Base-by-base conservation (phyloP, 2,329 filamentous ascomycete species). In the Plenodomus tracheiphilus region DNA sequence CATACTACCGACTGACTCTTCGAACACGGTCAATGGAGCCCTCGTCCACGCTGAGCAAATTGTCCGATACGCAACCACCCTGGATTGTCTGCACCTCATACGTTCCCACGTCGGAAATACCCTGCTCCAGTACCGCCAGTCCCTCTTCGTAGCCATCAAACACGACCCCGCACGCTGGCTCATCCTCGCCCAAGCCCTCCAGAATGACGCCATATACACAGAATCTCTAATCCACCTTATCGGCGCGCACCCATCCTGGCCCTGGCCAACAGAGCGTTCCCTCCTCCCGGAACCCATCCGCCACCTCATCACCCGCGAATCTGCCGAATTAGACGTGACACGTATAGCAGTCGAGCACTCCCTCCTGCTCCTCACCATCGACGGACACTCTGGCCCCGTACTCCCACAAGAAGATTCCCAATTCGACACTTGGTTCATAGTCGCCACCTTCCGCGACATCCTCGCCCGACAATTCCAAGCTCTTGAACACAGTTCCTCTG, bases 211-310 rank as follows among this genome's bases (percentile, higher is more conserved):
- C 1, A 64, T 75, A 11, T 75, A 69, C 52, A 65, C 65, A 5
- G 73, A 75, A 41, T 61, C 68, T 13, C 56, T 73, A 2, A 63
- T 72, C 16, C 71, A 76, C 49, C 46, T 74, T 7, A 59, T 64
- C 1, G 69, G 72, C 43, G 50, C 56, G 0, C 58, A 63, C 18
- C 68, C 70, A 2, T 41, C 39, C 15, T 62, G 56, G 55, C 53
- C 56, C 8, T 67, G 61, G 51, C 43, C 46, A 9, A 63, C 55
- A 1, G 47, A 38, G 5, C 41, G 15, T 7, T 52, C 25, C 17
- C 21, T 25, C 2, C 46, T 65, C 0, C 48, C 59, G 2, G 35
- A 41, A 7, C 42, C 44, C 0, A 47, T 65, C 4, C 46, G 25
- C 1, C 21, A 41, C 2, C 41, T 64, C 4, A 56, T 72, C 15